Conservation (phyloP, 2,329 filamentous ascomycete species). For the Fusarium brevicatenulatum region DNA sequence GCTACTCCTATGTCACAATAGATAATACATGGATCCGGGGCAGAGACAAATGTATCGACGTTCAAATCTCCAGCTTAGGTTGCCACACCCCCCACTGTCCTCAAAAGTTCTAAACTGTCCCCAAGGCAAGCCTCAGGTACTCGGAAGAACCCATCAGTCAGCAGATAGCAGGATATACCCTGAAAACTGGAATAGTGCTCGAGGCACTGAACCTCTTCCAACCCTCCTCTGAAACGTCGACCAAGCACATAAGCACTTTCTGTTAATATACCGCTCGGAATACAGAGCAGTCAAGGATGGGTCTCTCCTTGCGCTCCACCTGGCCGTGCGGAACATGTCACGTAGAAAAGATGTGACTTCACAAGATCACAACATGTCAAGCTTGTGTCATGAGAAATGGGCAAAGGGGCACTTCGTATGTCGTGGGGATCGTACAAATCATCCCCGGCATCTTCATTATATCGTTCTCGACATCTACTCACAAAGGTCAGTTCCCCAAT, state of each 20-base stretch:
- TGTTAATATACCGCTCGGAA: conserved; percentile 76
- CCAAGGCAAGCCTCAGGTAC: conserved; percentile 5
- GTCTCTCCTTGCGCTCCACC: conserved; percentile 81
- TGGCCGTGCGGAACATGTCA: conserved; percentile 69
- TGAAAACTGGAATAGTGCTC: conserved; percentile 54
- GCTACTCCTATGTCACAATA: background rate
- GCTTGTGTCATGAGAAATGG: background rate
- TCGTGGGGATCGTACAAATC: conserved; percentile 51
- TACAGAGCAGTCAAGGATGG: conserved; percentile 79
- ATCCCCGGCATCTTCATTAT: conserved; percentile 33
- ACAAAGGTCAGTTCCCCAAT: conserved; percentile 31
- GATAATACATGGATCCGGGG: background rate
- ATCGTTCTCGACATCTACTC: conserved; percentile 38
- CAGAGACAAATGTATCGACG: conserved; percentile 55
- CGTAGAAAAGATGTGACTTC: background rate
- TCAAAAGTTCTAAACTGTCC: conserved; percentile 12
- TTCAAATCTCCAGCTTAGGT: conserved; percentile 51
- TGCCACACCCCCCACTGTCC: conserved; percentile 41
- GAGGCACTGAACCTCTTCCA: conserved; percentile 43
- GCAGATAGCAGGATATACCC: conserved; percentile 52
- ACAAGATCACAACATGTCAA: conserved; percentile 11
- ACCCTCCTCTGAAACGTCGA: conserved; percentile 46
- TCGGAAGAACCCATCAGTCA: conserved; percentile 14
- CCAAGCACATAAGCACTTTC: conserved; percentile 23
- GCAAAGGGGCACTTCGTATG: conserved; percentile 20